phyloP scores from a whole-genome alignment of 148 eudicot species.

The Silene latifolia region DNA sequence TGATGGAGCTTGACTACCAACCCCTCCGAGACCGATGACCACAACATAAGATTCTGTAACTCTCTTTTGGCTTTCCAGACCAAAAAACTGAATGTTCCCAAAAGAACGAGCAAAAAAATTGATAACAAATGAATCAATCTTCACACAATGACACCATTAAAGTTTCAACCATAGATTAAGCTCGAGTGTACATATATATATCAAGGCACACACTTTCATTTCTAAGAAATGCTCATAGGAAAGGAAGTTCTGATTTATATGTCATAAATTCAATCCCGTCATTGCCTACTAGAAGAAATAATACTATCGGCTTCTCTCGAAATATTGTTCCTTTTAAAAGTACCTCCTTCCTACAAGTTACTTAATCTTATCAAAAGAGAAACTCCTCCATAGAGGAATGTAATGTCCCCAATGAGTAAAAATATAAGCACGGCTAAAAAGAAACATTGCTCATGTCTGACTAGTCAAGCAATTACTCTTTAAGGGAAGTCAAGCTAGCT shows the following conservation, averaged over 20 bases:
- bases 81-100: constrained; percentile 97
- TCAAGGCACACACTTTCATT: neutral
- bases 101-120: constrained; percentile 6
- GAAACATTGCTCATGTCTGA: neutral
- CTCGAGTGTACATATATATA: neutral
- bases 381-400: neutral
- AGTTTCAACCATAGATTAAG: neutral
- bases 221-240: neutral
- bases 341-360: neutral
- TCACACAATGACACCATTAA: neutral
- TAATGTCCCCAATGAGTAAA: neutral
- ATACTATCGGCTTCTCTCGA: neutral
- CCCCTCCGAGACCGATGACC: constrained; percentile 98
- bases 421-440: neutral
- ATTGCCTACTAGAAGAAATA: neutral
- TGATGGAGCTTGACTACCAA: constrained; percentile 97
- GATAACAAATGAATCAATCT: constrained; percentile 17
- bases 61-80: constrained; percentile 67
- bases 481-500: constrained; percentile 11
- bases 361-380: neutral
- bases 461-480: neutral
- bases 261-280: neutral
- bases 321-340: neutral
- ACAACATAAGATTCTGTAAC: constrained; percentile 81
- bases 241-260: neutral